phyloP scores from a whole-genome alignment of 805 yeast genomes.

The Candida cerambycidarum region DNA sequence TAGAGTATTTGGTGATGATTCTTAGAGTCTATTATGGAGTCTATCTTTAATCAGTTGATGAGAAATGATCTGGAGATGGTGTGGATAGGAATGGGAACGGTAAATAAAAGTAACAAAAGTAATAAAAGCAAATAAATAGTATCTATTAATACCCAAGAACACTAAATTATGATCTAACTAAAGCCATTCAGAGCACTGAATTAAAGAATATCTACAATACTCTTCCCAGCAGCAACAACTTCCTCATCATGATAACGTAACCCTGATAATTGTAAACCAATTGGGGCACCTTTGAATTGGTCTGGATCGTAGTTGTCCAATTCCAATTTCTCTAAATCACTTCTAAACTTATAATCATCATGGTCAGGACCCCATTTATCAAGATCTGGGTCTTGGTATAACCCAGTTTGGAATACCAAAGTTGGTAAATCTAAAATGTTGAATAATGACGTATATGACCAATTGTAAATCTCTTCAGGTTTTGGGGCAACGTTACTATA shows the following conservation, averaged over 20 bases:
- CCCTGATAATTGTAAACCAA: slow-evolving; percentile 52
- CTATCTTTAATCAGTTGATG: no score
- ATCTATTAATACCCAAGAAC: no score
- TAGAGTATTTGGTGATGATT: no score
- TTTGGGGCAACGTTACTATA: slow-evolving; percentile 70
- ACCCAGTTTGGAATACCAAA: slow-evolving; percentile 61
- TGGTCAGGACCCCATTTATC: slow-evolving; percentile 44
- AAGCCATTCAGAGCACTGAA: no score
- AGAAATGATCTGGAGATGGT: no score
- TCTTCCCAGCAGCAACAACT: slow-evolving; percentile 48
- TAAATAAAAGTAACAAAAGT: no score
- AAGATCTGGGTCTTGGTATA: slow-evolving; percentile 52
- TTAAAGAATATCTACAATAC: slow-evolving; percentile 31
- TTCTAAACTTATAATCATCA: slow-evolving; percentile 40
- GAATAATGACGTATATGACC: slow-evolving; percentile 80
- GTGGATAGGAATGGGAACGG: no score
- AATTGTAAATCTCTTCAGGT: slow-evolving; percentile 61
- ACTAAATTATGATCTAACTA: no score
- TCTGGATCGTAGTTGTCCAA: slow-evolving; percentile 47
- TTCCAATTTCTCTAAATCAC: slow-evolving; percentile 49
- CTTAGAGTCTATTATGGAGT: no score
- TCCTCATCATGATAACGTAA: slow-evolving; percentile 58
- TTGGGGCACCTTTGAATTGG: slow-evolving; percentile 51
- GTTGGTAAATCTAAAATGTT: slow-evolving; percentile 72
- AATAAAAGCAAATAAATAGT: no score